Evolutionary conservation across 2,329 filamentous ascomycete species (phyloP).

Genomic region (Penicillium concentricum): DNA sequence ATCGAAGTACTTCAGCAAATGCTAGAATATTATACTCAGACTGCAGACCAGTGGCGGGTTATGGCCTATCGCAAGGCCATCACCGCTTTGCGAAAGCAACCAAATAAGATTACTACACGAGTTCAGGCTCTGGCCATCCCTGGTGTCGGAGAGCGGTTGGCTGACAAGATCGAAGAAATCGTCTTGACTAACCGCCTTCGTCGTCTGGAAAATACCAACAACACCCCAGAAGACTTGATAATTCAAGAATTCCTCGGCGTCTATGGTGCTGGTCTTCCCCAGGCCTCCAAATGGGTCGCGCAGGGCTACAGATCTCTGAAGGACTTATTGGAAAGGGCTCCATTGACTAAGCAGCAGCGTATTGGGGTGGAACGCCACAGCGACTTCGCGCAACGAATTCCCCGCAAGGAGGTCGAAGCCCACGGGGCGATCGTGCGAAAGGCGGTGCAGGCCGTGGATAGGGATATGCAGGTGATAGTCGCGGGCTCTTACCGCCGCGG

Average conservation of each 20-base stretch:
- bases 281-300: conserved; percentile 73
- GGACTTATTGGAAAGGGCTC: conserved; percentile 63
- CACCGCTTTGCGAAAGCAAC: conserved; percentile 66
- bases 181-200: conserved; percentile 69
- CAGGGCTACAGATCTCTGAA: conserved; percentile 72
- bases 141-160: conserved; percentile 69
- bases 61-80: conserved; percentile 76
- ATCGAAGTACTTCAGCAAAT: conserved; percentile 77
- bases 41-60: conserved; percentile 74
- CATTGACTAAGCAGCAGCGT: conserved; percentile 67
- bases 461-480: conserved; percentile 66
- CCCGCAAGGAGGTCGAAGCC: conserved; percentile 69
- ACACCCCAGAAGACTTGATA: conserved; percentile 64
- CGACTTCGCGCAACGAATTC: conserved; percentile 77
- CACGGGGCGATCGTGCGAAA: conserved; percentile 65
- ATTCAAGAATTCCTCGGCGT: conserved; percentile 72
- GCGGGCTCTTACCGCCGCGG: conserved; percentile 85
- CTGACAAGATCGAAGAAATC: conserved; percentile 87
- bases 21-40: conserved; percentile 71
- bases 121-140: conserved; percentile 67
- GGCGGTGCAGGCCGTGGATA: conserved; percentile 61
- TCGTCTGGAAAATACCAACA: conserved; percentile 67
- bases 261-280: conserved; percentile 71
- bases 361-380: conserved; percentile 77
- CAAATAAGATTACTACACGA: conserved; percentile 62